Base-by-base conservation (phyloP, 345 rosid species). In the Camelina laxa region DNA sequence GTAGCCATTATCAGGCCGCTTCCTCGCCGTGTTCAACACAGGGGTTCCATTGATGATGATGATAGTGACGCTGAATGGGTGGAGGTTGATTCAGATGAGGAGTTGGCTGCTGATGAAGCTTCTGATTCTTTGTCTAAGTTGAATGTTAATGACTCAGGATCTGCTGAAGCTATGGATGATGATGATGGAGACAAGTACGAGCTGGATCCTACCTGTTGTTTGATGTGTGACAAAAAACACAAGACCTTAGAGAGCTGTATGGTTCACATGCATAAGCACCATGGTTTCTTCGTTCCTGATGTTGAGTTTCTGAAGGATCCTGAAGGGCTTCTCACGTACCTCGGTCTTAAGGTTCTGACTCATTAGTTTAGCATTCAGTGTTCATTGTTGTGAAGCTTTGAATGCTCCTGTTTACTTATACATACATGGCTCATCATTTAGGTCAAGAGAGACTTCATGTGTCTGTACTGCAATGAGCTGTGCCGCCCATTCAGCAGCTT, bases 241-340 rank as follows among this genome's bases (percentile, higher is more conserved):
- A 67, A 75, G 60, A 78, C 73, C 44, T 73, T 90, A 20, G 98
- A 92, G 75, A 84, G 58, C 30, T 95, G 98, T 84, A 92, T 95
- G 90, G 91, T 88, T 80, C 99, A 92, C 82, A 91, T 92, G 99
- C 98, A 96, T 80, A 90, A 85, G 86, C 81, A 86, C 3, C 97
- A 95, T 74, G 96, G 98, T 4, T 95, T 95, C 80, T 90, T 88
- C 72, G 77, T 92, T 70, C 98, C 99, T 8, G 98, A 95, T 67
- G 79, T 90, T 35, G 93, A 87, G 83, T 95, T 84, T 80, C 82
- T 95, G 59, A 95, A 87, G 77, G 96, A 95, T 69, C 99, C 98
- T 17, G 70, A 85, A 79, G 96, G 96, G 57, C 80, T 95, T 65
- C 91, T 95, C 31, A 89, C 91, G 7, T 87, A 92, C 84, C 94